Conservation (phyloP, 2,329 filamentous ascomycete genomes). For the Penicillium hordei region DNA sequence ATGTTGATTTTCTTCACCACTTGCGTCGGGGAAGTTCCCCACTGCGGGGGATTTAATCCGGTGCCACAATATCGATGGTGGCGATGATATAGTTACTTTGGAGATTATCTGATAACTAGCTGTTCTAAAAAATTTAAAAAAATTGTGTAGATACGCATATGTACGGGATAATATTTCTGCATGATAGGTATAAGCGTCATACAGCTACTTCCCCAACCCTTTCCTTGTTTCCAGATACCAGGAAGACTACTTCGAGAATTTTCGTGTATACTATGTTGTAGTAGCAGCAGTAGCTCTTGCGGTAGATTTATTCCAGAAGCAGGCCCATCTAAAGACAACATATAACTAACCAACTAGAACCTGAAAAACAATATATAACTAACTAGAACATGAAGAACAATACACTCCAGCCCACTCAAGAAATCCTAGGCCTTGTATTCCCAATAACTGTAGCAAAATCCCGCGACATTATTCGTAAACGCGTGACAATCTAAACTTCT, state of each 20-base stretch:
- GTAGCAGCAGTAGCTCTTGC: too few species aligned
- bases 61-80: not conserved
- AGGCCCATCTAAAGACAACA: not conserved
- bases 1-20: constrained; percentile 1
- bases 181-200: not conserved
- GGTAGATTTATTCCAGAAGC: too few species aligned
- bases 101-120: not conserved
- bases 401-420: not conserved
- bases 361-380: not conserved
- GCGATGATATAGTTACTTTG: not conserved
- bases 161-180: not conserved
- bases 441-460: not conserved
- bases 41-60: constrained; percentile 6
- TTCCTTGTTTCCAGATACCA: too few species aligned
- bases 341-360: not conserved
- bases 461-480: not conserved
- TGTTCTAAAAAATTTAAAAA: not conserved
- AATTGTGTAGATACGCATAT: not conserved
- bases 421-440: not conserved
- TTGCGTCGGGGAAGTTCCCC: constrained; percentile 5
- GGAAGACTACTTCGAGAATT: too few species aligned
- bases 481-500: not conserved
- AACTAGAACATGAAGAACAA: not conserved
- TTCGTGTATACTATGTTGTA: too few species aligned
- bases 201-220: not conserved